These are phyloP conservation scores for Niebla homalea DNA, from an alignment of 495 filamentous ascomycete genomes.

Conservation along the genomic window DNA sequence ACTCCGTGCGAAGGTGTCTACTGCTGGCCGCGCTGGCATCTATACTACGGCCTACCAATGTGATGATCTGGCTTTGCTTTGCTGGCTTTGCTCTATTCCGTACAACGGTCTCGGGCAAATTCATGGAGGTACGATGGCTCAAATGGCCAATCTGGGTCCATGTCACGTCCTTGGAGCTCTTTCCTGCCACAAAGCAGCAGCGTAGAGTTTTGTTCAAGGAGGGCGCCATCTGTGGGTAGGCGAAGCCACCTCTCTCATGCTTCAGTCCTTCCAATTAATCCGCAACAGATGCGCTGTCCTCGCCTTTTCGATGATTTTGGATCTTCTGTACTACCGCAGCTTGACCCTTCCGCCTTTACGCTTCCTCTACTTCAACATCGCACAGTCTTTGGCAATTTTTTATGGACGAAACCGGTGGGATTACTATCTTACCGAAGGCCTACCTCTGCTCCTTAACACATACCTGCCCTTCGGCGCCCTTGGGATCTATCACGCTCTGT, in stretches of 20 bases:
- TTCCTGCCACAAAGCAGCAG: constrained; percentile 29
- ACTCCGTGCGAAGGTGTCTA: constrained; percentile 51
- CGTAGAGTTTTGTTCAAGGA: constrained; percentile 46
- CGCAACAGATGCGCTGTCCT: constrained; percentile 40
- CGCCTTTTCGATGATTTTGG: constrained; percentile 48
- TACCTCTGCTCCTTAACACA: constrained; percentile 77
- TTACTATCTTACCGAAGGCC: constrained; percentile 84
- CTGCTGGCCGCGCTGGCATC: constrained; percentile 69
- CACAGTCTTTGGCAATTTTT: constrained; percentile 72
- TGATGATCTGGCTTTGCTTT: constrained; percentile 66
- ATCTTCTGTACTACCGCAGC: constrained; percentile 68
- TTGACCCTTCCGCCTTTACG: constrained; percentile 86
- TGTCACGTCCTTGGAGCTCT: constrained; percentile 31
- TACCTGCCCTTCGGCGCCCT: constrained; percentile 60
- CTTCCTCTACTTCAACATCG: constrained; percentile 87
- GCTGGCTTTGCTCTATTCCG: constrained; percentile 33
- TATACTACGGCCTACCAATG: constrained; percentile 80
- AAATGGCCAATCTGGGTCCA: constrained; percentile 17
- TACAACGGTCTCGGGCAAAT: constrained; percentile 12
- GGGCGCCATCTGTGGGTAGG: constrained; percentile 54
- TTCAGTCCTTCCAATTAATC: not conserved
- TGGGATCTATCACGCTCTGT: constrained; percentile 46
- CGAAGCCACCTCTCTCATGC: not conserved
- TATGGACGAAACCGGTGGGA: constrained; percentile 88
- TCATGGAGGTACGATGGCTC: constrained; percentile 11